Percentiles rank a stretch among this genome's conserved stretches.
These are phyloP conservation scores for Penicillium roqueforti DNA, from an alignment of 495 filamentous ascomycete genomes.

Conservation along the genomic window DNA sequence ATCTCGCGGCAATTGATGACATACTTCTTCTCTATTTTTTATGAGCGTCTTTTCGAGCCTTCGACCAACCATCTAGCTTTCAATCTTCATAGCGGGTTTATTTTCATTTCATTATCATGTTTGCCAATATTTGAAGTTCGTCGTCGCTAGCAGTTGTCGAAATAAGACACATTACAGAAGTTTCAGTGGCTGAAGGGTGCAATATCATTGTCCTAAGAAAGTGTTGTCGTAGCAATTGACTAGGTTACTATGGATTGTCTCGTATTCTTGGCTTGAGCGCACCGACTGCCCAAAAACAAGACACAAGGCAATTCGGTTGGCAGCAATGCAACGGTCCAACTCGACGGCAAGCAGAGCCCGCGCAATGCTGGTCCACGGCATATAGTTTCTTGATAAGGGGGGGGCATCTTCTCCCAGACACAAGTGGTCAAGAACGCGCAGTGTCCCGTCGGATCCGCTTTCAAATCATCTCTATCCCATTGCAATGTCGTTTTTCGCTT, in stretches of 20 bases:
- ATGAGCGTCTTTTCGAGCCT: background rate
- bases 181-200: background rate
- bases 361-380: background rate
- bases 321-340: background rate
- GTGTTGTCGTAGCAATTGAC: slow-evolving; percentile 12
- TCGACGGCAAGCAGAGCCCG: background rate
- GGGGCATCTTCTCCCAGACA: background rate
- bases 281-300: slow-evolving; percentile 1
- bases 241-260: slow-evolving; percentile 6
- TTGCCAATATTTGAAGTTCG: background rate
- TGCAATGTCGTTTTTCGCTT: slow-evolving; percentile 5
- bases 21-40: background rate
- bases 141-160: background rate
- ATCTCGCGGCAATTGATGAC: background rate
- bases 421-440: background rate
- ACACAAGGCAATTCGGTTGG: background rate
- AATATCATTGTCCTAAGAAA: slow-evolving; percentile 1
- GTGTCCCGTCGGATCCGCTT: background rate
- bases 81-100: background rate
- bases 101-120: background rate
- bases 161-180: background rate
- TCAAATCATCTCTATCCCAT: background rate
- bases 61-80: background rate
- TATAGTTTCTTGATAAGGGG: background rate
- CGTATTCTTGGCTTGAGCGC: background rate